These are phyloP conservation scores for Phytophthora tentaculata DNA, from an alignment of 352 stramenopile genomes.

Conservation along the genomic window DNA sequence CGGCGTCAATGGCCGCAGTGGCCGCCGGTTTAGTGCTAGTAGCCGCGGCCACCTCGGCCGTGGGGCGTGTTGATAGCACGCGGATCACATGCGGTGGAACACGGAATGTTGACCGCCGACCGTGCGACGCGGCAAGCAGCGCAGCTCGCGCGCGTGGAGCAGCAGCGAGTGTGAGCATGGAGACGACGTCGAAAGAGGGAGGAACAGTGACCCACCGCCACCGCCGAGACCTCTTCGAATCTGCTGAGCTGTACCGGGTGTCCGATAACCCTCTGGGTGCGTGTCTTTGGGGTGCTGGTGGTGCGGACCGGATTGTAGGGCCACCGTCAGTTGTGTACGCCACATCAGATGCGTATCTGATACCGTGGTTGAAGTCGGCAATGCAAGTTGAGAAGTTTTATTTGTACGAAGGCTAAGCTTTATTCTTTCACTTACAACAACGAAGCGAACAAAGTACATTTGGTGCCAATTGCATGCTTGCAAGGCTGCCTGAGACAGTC, in stretches of 20 bases:
- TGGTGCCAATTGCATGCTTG: neutral
- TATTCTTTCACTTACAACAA: neutral
- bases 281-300: slow-evolving; percentile 33
- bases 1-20: slow-evolving; percentile 32
- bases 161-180: slow-evolving; percentile 36
- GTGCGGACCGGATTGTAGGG: slow-evolving; percentile 28
- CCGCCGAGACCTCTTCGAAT: slow-evolving; percentile 39
- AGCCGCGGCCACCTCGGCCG: slow-evolving; percentile 44
- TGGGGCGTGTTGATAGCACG: slow-evolving; percentile 68
- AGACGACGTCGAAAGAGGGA: slow-evolving; percentile 20
- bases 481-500: neutral
- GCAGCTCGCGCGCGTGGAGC: slow-evolving; percentile 17
- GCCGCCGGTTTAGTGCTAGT: slow-evolving; percentile 40
- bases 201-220: slow-evolving; percentile 40
- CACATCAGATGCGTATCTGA: slow-evolving; percentile 15
- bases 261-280: slow-evolving; percentile 17
- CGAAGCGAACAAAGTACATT: neutral
- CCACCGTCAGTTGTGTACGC: slow-evolving; percentile 13
- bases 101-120: slow-evolving; percentile 15
- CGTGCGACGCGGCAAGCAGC: slow-evolving; percentile 18
- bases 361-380: neutral
- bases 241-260: slow-evolving; percentile 11
- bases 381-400: too few relatives aligned
- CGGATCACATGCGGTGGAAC: slow-evolving; percentile 44
- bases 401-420: neutral